Conservation (phyloP, 176 grass and related monocot genomes). For the Thinopyrum elongatum region DNA sequence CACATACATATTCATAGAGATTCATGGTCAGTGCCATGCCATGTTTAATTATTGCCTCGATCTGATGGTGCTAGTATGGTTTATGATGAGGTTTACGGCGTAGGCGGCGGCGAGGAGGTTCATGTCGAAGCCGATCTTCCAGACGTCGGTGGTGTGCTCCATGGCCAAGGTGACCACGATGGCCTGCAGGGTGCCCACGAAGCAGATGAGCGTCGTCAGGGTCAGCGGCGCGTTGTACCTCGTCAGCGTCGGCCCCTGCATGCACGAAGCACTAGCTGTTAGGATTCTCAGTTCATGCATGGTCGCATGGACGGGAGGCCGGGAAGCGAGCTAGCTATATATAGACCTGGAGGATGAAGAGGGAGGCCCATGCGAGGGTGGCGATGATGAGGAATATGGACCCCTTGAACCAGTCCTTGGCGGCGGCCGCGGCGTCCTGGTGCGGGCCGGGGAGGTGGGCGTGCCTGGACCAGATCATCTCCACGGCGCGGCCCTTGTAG, state of each 20-base stretch:
- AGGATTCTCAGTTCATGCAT: neutral
- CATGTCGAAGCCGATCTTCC: constrained; percentile 97
- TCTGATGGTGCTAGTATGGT: neutral
- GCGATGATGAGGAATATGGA: constrained; percentile 96
- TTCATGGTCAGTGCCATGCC: constrained; percentile 1
- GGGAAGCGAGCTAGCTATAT: neutral
- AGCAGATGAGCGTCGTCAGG: constrained; percentile 83
- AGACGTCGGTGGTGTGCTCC: constrained; percentile 65
- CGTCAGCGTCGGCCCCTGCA: constrained; percentile 74
- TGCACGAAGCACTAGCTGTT: neutral
- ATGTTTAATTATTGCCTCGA: neutral
- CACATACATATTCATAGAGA: neutral
- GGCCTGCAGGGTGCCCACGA: constrained; percentile 94
- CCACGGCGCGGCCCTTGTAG: constrained; percentile 86
- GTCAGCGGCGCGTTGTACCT: constrained; percentile 85
- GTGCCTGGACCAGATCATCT: constrained; percentile 76
- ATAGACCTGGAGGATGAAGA: constrained; percentile 93
- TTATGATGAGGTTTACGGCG: constrained; percentile 55
- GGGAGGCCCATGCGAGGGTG: constrained; percentile 92
- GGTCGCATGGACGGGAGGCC: neutral
- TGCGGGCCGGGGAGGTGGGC: constrained; percentile 41
- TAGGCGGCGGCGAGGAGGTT: constrained; percentile 98
- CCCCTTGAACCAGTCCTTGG: constrained; percentile 91
- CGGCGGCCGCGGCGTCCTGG: constrained; percentile 25
- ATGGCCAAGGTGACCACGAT: constrained; percentile 81